Evolutionary conservation across 345 rosid genomes (phyloP), one percentile per base, ranked within the genome.

Genomic region (Trapa incisa): DNA sequence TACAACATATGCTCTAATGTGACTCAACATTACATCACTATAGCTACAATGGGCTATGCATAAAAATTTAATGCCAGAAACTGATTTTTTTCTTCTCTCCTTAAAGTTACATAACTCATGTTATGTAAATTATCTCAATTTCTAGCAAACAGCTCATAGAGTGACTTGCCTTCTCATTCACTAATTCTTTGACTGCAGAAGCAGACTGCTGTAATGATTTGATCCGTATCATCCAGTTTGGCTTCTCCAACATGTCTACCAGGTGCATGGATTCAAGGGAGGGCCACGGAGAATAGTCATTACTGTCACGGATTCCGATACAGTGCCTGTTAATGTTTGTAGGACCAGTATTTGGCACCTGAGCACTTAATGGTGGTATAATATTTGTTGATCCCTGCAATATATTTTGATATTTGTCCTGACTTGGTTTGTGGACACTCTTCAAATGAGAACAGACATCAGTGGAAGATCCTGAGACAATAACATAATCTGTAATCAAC

Each of bases 401-500:
- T 33, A 85, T 81, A 76, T 83, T 83, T 68, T 67, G 84, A 54
- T 83, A 75, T 75, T 79, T 86, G 77, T 70, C 74, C 71, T 78
- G 78, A 73, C 74, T 75, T 68, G 88, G 87, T 74, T 82, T 88
- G 70, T 84, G 84, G 61, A 75, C 72, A 77, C 85, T 78, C 16
- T 80, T 69, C 32, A 83, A 83, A 47, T 87, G 78, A 69, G 89
- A 77, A 42, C 88, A 84, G 47, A 78, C 68, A 64, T 89, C 96
- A 78, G 80, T 70, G 48, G 91, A 84, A 22, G 99, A 93, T 70
- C 93, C 86, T 79, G 92, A 84, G 42, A 94, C 96, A 22, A 94
- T 53, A 80, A 94, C 97, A 61, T 78, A 94, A 65, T 94, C 99
- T 76, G 84, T 96, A 80, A 87, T 85, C 75, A 80, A 75, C 82